phyloP scores from a whole-genome alignment of 179 eudicot genomes.

The Spinacia oleracea region DNA sequence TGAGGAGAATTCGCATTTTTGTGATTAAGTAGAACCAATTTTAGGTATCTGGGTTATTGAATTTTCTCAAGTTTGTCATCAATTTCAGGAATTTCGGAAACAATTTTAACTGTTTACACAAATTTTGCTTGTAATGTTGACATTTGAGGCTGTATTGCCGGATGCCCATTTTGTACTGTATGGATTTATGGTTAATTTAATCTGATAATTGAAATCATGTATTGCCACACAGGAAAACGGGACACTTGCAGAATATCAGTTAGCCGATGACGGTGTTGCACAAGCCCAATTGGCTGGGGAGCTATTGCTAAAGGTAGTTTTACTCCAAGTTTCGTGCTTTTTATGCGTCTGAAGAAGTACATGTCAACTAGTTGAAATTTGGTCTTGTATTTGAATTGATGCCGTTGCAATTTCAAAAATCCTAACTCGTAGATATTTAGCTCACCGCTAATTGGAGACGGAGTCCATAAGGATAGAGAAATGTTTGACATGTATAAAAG shows the following conservation, averaged over 20 bases:
- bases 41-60: neutral
- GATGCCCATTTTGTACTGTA: neutral
- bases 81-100: neutral
- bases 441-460: too few relatives aligned
- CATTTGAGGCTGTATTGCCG: neutral
- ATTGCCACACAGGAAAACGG: conserved; percentile 71
- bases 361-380: neutral
- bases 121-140: neutral
- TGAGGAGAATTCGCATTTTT: neutral
- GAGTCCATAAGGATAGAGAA: neutral
- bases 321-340: neutral
- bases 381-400: neutral
- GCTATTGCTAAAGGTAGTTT: conserved; percentile 62
- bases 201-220: neutral
- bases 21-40: neutral
- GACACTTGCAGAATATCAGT: conserved; percentile 57
- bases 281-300: conserved; percentile 79
- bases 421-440: neutral
- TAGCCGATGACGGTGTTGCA: conserved; percentile 66
- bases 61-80: too few relatives aligned
- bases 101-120: too few relatives aligned
- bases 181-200: neutral
- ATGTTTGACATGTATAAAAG: neutral
- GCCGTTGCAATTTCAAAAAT: neutral
- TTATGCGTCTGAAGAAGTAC: neutral